Evolutionary conservation across 352 stramenopile species (phyloP).

Genomic region (Blastocystis sp.): DNA sequence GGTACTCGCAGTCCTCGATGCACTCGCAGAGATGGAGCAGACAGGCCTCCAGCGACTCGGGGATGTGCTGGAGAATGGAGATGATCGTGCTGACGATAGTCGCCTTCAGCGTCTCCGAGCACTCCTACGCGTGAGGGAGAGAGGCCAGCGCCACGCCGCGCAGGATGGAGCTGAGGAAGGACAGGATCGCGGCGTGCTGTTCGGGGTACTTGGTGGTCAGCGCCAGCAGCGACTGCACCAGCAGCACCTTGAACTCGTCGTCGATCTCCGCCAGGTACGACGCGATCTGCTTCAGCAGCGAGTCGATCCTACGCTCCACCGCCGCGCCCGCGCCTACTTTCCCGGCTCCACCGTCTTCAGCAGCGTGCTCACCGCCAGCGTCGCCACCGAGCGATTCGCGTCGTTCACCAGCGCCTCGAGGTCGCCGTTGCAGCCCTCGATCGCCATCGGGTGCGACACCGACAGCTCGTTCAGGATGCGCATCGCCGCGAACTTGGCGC

Average conservation of each 20-base stretch:
- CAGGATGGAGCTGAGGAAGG: constrained; percentile 95
- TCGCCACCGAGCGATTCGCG: constrained; percentile 94
- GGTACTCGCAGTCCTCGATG: constrained; percentile 94
- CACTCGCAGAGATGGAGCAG: constrained; percentile 98
- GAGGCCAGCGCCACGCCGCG: constrained; percentile 76
- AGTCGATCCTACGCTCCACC: constrained; percentile 83
- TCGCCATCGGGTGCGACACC: constrained; percentile 85
- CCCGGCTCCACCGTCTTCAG: constrained; percentile 85
- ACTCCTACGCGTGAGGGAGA: constrained; percentile 75
- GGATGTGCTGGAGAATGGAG: constrained; percentile 90
- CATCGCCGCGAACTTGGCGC: constrained; percentile 91
- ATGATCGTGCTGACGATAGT: constrained; percentile 95
- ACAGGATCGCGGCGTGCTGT: constrained; percentile 93
- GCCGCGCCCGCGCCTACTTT: constrained; percentile 78
- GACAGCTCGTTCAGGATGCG: constrained; percentile 88
- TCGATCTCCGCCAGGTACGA: constrained; percentile 97
- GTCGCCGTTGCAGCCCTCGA: constrained; percentile 96
- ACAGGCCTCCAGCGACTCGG: constrained; percentile 87
- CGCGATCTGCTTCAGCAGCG: constrained; percentile 86
- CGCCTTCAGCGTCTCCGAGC: constrained; percentile 98
- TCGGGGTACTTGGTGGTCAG: constrained; percentile 95
- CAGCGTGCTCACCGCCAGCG: constrained; percentile 95
- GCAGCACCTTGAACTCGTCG: constrained; percentile 99
- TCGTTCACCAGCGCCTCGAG: constrained; percentile 94
- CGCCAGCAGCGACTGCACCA: constrained; percentile 92